Percentiles rank a stretch among this genome's conserved stretches.
Conservation (phyloP, 2,329 filamentous ascomycete species). For the Sarocladiaceae sp. region DNA sequence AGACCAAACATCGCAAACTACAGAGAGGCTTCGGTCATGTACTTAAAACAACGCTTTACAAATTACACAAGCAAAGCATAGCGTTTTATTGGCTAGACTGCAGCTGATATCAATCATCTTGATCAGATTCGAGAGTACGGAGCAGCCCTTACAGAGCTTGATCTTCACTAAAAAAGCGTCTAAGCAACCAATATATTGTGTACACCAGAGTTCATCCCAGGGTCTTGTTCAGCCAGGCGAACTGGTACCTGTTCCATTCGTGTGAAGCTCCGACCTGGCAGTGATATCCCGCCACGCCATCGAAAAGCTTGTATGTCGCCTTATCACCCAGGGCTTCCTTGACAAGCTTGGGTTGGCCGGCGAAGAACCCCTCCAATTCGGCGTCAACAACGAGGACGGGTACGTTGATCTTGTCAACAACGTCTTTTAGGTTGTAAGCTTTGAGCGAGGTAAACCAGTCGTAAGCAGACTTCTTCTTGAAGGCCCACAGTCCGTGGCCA, state of each 20-base stretch:
- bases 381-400: conserved; percentile 18
- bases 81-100: too few relatives aligned
- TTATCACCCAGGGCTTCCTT: conserved; percentile 12
- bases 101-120: too few relatives aligned
- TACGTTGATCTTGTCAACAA: conserved; percentile 16
- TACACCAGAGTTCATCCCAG: conserved; percentile 9
- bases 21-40: background rate
- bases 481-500: conserved; percentile 21
- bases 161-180: background rate
- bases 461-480: conserved; percentile 18
- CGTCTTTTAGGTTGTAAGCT: conserved; percentile 14
- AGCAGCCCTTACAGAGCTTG: background rate
- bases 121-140: background rate
- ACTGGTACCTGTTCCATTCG: conserved; percentile 18
- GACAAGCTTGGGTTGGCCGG: conserved; percentile 13
- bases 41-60: too few relatives aligned
- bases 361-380: conserved; percentile 15
- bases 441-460: conserved; percentile 15
- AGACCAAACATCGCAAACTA: background rate
- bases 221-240: conserved; percentile 18
- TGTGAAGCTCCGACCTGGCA: conserved; percentile 15
- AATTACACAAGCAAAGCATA: too few relatives aligned
- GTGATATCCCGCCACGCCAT: conserved; percentile 14
- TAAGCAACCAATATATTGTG: background rate
- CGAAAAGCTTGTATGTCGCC: conserved; percentile 9